Evolutionary conservation across 306 rosid species (phyloP), one percentile per base, ranked within the genome.

Genomic region (Ormosia semicastrata): DNA sequence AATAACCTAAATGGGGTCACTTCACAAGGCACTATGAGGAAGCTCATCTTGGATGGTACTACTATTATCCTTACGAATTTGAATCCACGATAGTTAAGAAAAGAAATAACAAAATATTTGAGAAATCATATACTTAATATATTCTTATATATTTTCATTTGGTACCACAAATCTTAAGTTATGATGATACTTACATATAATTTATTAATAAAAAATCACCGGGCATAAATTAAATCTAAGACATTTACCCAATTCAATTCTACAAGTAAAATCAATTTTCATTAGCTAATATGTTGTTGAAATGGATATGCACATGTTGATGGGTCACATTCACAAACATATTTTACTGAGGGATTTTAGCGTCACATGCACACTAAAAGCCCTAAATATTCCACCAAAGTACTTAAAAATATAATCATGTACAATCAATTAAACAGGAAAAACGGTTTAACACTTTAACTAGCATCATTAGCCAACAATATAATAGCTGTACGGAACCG

Each of bases 401-500:
- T 67, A 30, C 54, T 76, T 63, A 66, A 59, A 57, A 75, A 80
- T 18, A 12, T 29, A 69, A 72, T 30, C 33, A 9, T n/a, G 18
- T 10, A 39, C 7, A 47, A 68, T 32, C 64, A 79, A 74, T 53
- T 43, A 33, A 64, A 34, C 12, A 24, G 6, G 52, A 43, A 66
- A 46, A 81, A 68, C 47, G 59, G 67, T 33, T 70, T 69, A 83
- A 78, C 39, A 73, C 59, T 73, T 64, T 77, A 70, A 73, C 43
- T 9, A 72, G 63, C 64, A 67, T 29, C 43, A 56, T 56, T 18
- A 59, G 32, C 70, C 70, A 30, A 62, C 14, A 12, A 24, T 30
- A 49, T 15, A 44, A 62, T 77, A 14, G 63, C 57, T 70, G 84
- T 66, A 84, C 83, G 80, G 80, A 83, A 64, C 79, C 24, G 18